phyloP scores from a whole-genome alignment of 257 asterid species.

The Verbena officinalis region DNA sequence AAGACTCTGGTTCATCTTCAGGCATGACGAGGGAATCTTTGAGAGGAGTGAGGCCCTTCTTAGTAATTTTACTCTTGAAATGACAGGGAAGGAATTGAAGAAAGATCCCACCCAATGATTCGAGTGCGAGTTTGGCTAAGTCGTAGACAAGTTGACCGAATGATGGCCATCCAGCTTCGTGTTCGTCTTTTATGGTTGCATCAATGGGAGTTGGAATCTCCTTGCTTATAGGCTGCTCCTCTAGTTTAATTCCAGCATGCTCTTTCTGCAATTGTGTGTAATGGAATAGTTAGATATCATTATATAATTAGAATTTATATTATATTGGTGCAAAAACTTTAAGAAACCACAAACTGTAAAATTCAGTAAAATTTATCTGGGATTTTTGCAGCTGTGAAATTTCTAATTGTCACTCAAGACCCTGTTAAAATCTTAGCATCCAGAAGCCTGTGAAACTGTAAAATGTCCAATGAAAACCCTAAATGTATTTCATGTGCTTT shows the following conservation, averaged over 20 bases:
- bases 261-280: slow-evolving; percentile 49
- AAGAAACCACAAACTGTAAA: not conserved
- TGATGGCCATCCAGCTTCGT: slow-evolving; percentile 88
- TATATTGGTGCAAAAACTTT: not conserved
- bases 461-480: no score
- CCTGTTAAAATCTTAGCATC: no score
- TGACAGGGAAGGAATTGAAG: slow-evolving; percentile 51
- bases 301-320: not conserved
- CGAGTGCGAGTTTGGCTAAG: slow-evolving; percentile 63
- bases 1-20: slow-evolving; percentile 68
- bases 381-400: slow-evolving; percentile 1
- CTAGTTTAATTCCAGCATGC: slow-evolving; percentile 34
- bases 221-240: slow-evolving; percentile 47
- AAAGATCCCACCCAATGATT: slow-evolving; percentile 54
- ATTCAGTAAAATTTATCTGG: no score
- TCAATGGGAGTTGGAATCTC: slow-evolving; percentile 46
- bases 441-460: no score
- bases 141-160: slow-evolving; percentile 80
- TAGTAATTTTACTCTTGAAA: slow-evolving; percentile 35
- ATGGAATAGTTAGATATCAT: not conserved
- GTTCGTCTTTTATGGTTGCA: slow-evolving; percentile 54
- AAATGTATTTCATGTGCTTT: no score
- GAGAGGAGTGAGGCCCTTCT: slow-evolving; percentile 71
- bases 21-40: slow-evolving; percentile 88
- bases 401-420: no score